Conservation (phyloP, 306 rosid genomes). For the Vicia faba region DNA sequence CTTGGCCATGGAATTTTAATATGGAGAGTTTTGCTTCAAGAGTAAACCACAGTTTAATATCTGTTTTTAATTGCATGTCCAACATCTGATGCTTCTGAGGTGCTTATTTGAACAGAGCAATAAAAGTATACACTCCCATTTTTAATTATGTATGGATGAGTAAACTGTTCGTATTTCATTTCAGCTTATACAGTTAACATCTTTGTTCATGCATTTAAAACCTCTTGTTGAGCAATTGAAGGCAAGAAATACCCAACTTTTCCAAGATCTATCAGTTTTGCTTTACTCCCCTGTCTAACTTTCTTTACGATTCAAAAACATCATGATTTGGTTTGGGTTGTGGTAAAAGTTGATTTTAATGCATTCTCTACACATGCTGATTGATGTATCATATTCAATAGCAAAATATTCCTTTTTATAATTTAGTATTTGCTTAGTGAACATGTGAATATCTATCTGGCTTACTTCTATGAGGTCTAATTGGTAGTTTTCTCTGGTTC, state of each 20-base stretch:
- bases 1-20: neutral
- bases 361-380: neutral
- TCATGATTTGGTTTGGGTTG: neutral
- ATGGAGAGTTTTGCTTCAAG: constrained; percentile 15
- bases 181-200: constrained; percentile 1
- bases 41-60: constrained; percentile 14
- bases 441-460: constrained; percentile 21
- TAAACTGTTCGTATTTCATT: constrained; percentile 9
- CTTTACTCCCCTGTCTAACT: neutral
- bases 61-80: constrained; percentile 27
- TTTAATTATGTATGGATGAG: constrained; percentile 18
- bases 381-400: constrained; percentile 25
- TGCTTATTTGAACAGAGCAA: constrained; percentile 8
- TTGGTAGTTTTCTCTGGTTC: constrained; percentile 33
- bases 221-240: neutral
- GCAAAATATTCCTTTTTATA: neutral
- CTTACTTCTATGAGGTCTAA: constrained; percentile 32
- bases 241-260: constrained; percentile 13
- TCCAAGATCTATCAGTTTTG: constrained; percentile 5
- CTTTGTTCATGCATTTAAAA: constrained; percentile 8
- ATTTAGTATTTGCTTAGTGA: neutral
- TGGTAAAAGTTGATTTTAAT: constrained; percentile 14
- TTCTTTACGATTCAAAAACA: no score
- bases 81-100: constrained; percentile 28
- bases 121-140: constrained; percentile 1